Evolutionary conservation across 371 early-diverging fungal genomes (phyloP), one percentile per base, ranked within the genome.

Genomic region (Mortierella sp.): DNA sequence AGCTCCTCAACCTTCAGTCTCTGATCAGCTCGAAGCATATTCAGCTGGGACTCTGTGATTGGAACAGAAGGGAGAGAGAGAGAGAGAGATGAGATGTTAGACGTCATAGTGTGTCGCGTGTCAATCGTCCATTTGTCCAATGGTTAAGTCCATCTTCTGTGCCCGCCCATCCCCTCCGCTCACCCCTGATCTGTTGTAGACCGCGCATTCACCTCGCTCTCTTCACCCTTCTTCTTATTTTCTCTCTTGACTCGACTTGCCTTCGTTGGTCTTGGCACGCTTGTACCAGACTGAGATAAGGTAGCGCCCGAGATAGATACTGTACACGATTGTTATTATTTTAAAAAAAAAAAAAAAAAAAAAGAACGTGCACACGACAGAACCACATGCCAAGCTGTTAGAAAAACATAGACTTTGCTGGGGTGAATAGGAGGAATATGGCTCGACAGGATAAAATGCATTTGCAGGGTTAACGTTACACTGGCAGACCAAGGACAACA

Each of bases 261-360:
- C 79, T 84, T 89, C 90, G 50, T 86, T 86, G n/a, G 85, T 83
- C 60, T 89, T 87, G 64, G 86, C 86, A 55, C 86, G 81, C 25
- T 82, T 83, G 72, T 88, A 92, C 75, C 87, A 92, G 74, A 86
- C 83, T 47, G 84, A 80, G 25, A 88, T 68, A 15, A 70, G 57
- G 28, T 79, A 82, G n/a, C 89, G 80, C 19, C 83, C 84, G 58
- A 84, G 75, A 60, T 85, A 88, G 48, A 90, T 86, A 7, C 89
- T 88, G 66, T 26, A 12, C 21, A 16, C n/a, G n/a, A 16, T 51
- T 51, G 21, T 23, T 51, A 23, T 5, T 23, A 5, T 51, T 51
- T 7, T 7, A 23, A 51, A 7, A 23, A 7, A 51, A 62, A n/a
- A 19, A 14, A 26, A 47, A 43, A 21, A 26, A 44, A 37, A 19